Conservation (phyloP, 495 filamentous ascomycete genomes). For the Saxophila tyrrhenica region DNA sequence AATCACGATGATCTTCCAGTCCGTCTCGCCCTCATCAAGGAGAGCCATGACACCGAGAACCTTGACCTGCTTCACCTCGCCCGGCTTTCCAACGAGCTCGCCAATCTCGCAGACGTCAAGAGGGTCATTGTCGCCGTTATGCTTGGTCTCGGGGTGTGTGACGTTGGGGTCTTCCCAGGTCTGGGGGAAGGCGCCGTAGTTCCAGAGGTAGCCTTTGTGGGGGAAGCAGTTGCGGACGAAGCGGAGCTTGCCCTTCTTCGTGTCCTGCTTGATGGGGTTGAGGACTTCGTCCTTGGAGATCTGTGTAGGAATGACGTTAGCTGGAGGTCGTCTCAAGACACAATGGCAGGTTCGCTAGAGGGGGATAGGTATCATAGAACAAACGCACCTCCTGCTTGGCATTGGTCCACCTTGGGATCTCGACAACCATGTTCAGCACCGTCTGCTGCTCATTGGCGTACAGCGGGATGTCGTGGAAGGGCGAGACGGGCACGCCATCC, state of each 20-base stretch:
- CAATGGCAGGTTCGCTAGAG: conserved; percentile 5
- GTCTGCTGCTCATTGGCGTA: conserved; percentile 90
- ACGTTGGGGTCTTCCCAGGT: conserved; percentile 98
- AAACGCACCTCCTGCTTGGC: conserved; percentile 85
- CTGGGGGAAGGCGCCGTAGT: conserved; percentile 99
- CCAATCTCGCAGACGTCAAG: conserved; percentile 99
- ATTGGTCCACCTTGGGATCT: conserved; percentile 99
- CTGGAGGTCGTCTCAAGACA: conserved; percentile 2
- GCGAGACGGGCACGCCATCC: conserved; percentile 84
- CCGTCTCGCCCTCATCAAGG: conserved; percentile 98
- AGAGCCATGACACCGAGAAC: conserved; percentile 98
- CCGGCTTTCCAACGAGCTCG: conserved; percentile 87
- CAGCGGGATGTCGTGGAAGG: conserved; percentile 97
- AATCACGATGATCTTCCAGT: conserved; percentile 99
- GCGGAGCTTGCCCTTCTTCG: conserved; percentile 86
- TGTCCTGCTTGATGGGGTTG: conserved; percentile 92
- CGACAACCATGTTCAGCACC: conserved; percentile 97
- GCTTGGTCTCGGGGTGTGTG: conserved; percentile 96
- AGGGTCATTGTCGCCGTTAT: conserved; percentile 98
- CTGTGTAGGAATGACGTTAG: conserved; percentile 36
- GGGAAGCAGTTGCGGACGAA: conserved; percentile 99
- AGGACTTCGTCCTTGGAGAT: conserved; percentile 95
- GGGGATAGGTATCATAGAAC: not conserved
- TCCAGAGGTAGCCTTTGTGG: conserved; percentile 99
- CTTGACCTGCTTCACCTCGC: conserved; percentile 99